A percentile compares a stretch with the other conserved stretches of the same genome.
Conservation (phyloP, 306 rosid genomes). For the Sechiopsis laciniata region DNA sequence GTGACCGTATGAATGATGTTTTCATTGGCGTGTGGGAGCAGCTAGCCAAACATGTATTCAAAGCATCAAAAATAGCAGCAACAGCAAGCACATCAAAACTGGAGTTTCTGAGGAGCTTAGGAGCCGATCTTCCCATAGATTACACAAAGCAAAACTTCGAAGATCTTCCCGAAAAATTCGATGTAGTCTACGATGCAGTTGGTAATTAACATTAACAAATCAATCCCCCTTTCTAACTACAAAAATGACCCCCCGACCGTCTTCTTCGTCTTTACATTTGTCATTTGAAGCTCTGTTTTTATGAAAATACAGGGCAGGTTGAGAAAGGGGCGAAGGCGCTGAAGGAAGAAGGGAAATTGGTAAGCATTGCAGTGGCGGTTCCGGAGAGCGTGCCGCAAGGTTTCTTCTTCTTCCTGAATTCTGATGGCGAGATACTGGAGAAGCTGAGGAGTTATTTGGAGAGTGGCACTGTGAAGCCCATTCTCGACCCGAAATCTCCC, state of each 20-base stretch:
- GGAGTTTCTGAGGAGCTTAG: constrained; percentile 44
- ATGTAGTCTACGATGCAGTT: constrained; percentile 53
- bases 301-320: constrained; percentile 34
- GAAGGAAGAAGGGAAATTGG: constrained; percentile 59
- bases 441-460: constrained; percentile 47
- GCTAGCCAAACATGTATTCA: constrained; percentile 60
- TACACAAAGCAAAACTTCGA: constrained; percentile 49
- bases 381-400: constrained; percentile 31
- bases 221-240: not conserved
- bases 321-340: constrained; percentile 45
- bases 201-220: constrained; percentile 31
- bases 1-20: no score
- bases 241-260: no score
- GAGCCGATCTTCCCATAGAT: constrained; percentile 52
- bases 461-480: constrained; percentile 62
- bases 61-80: constrained; percentile 58
- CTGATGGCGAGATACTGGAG: constrained; percentile 42
- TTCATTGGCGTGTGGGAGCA: constrained; percentile 16
- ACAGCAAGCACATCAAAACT: constrained; percentile 48
- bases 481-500: constrained; percentile 59
- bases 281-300: not conserved
- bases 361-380: constrained; percentile 38
- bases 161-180: constrained; percentile 55
- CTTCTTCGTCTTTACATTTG: not conserved
- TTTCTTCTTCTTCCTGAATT: constrained; percentile 25